These are phyloP conservation scores for Tubosaeta brunneosetosa DNA, from an alignment of 768 basidiomycete genomes.

Conservation along the genomic window DNA sequence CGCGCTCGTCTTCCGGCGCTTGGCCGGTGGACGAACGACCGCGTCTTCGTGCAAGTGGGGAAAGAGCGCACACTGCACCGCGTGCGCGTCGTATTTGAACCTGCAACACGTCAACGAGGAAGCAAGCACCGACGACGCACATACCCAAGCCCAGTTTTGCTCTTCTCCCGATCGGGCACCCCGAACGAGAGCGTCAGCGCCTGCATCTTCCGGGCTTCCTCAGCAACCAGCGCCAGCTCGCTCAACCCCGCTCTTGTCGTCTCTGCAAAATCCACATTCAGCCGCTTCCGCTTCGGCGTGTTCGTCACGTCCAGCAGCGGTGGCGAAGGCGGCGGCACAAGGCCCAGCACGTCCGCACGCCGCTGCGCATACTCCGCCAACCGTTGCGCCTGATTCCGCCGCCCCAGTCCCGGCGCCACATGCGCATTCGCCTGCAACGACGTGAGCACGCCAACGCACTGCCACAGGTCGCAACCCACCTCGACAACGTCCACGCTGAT, in stretches of 20 bases:
- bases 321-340: constrained; percentile 22
- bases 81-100: constrained; percentile 48
- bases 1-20: constrained; percentile 25
- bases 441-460: constrained; percentile 3
- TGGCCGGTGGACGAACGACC: constrained; percentile 14
- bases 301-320: constrained; percentile 33
- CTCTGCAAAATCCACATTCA: constrained; percentile 22
- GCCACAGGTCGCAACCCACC: constrained; percentile 38
- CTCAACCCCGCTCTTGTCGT: constrained; percentile 18
- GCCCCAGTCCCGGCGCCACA: constrained; percentile 48
- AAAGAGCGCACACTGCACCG: constrained; percentile 43
- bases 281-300: constrained; percentile 29
- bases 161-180: constrained; percentile 24
- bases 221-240: constrained; percentile 24
- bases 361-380: constrained; percentile 64
- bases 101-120: constrained; percentile 26
- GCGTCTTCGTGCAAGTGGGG: constrained; percentile 27
- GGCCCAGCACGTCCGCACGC: constrained; percentile 41
- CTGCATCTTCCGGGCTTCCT: constrained; percentile 40
- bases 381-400: constrained; percentile 62
- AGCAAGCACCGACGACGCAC: constrained; percentile 16
- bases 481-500: constrained; percentile 58
- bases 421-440: constrained; percentile 45
- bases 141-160: constrained; percentile 43
- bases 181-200: constrained; percentile 49